These are phyloP conservation scores for Nitzschia palea DNA, from an alignment of 108 stramenopile species.

Conservation along the genomic window DNA sequence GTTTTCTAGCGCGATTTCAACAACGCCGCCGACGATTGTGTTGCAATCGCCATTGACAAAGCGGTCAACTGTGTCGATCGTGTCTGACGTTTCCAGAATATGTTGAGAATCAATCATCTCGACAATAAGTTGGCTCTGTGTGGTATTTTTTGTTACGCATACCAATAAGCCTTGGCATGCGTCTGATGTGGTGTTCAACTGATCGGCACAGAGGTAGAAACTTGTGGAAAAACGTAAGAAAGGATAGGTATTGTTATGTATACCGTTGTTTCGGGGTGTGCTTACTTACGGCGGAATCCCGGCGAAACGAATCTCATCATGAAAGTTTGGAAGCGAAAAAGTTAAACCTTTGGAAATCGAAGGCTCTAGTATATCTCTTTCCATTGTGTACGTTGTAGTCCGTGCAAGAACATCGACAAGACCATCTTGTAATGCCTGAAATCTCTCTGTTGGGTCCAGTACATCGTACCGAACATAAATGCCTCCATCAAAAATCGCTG, in stretches of 20 bases:
- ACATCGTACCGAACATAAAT: conserved; percentile 21
- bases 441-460: conserved; percentile 30
- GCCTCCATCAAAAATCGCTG: conserved; percentile 53
- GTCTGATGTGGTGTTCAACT: conserved; percentile 4
- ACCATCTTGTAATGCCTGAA: conserved; percentile 31
- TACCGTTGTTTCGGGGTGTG: too few species aligned
- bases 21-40: conserved; percentile 24
- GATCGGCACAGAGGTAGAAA: conserved; percentile 38
- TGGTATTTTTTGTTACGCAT: conserved; percentile 36
- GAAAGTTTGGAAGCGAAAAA: conserved; percentile 50
- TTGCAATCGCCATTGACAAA: conserved; percentile 25
- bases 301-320: conserved; percentile 44
- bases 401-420: conserved; percentile 54
- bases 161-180: conserved; percentile 30
- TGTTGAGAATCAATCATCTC: conserved; percentile 25
- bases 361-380: conserved; percentile 39
- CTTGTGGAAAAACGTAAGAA: background rate
- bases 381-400: conserved; percentile 25
- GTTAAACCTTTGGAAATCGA: conserved; percentile 27
- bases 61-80: background rate
- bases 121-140: background rate
- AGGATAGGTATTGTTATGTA: too few species aligned
- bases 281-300: conserved; percentile 19
- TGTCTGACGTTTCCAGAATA: conserved; percentile 10
- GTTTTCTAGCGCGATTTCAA: background rate